Evolutionary conservation across 306 rosid genomes (phyloP), one percentile per base, ranked within the genome.

Genomic region (Vicia sativa): DNA sequence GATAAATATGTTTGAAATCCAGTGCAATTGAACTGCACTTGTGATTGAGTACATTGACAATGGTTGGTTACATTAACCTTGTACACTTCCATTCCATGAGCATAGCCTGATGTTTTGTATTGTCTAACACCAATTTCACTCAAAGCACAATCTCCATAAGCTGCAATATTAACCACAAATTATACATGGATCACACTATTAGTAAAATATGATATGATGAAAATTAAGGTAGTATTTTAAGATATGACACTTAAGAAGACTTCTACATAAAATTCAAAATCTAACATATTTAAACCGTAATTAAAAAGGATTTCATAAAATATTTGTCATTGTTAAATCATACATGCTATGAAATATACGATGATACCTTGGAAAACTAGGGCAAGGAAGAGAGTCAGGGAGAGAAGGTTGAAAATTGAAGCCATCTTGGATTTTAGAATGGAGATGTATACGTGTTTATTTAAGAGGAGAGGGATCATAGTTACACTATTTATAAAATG

Each of bases 21-120:
- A 42, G 1, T 2, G 59, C 80, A 69, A 0, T 62, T 53, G 0
- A 76, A 37, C 65, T 31, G 42, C 25, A 69, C 66, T 9, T 76
- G 35, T 12, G 59, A 52, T 12, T 53, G 75, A 34, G 7, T 0
- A 63, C 80, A 76, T 0, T 0, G 2, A 52, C 80, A 68, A 5
- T 15, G 42, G 60, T 62, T 76, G 6, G 43, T 62, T 9, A 76
- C 0, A 7, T 2, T 76, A 37, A 69, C 75, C 2, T 21, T 61
- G 60, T n/a, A 39, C 34, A 16, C 65, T 1, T 38, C 4, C 28
- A 0, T 50, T 9, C 57, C 57, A 19, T 9, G 28, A 3, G 29
- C 57, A 21, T 6, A 63, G 0, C 2, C 7, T 48, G 35, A 11
- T 19, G 80, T 69, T 21, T 7, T 12, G 0, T 4, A 0, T 62